A percentile compares a stretch with the other conserved stretches of the same genome.
phyloP scores from a whole-genome alignment of 2,329 filamentous ascomycete species.

The Nemania abortiva region DNA sequence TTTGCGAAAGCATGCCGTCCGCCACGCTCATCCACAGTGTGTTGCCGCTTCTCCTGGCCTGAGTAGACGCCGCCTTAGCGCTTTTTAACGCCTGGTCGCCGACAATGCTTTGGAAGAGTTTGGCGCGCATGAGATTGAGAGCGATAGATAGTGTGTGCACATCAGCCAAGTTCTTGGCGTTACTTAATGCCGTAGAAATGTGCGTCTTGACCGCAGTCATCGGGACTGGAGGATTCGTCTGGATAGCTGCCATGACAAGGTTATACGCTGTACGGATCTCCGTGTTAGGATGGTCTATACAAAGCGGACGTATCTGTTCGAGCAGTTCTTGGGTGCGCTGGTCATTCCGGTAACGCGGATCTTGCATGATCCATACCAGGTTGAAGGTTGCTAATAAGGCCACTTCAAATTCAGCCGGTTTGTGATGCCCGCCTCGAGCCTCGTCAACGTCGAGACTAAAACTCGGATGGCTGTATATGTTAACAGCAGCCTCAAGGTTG shows the following conservation, averaged over 20 bases:
- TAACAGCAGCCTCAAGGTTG: slow-evolving; percentile 74
- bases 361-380: slow-evolving; percentile 78
- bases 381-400: slow-evolving; percentile 76
- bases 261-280: slow-evolving; percentile 84
- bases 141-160: slow-evolving; percentile 85
- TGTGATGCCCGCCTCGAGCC: slow-evolving; percentile 54
- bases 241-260: slow-evolving; percentile 77
- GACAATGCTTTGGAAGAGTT: slow-evolving; percentile 84
- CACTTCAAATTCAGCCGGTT: slow-evolving; percentile 71
- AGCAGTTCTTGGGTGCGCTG: slow-evolving; percentile 71
- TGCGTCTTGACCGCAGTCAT: slow-evolving; percentile 83
- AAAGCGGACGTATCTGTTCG: slow-evolving; percentile 74
- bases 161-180: slow-evolving; percentile 77
- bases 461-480: slow-evolving; percentile 71
- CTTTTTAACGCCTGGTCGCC: slow-evolving; percentile 85
- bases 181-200: slow-evolving; percentile 78
- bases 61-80: slow-evolving; percentile 74
- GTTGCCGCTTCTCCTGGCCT: slow-evolving; percentile 77
- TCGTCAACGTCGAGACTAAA: slow-evolving; percentile 66
- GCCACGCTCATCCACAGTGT: slow-evolving; percentile 84
- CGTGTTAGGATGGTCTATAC: slow-evolving; percentile 75
- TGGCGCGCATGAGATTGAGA: slow-evolving; percentile 85
- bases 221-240: slow-evolving; percentile 70
- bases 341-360: slow-evolving; percentile 68
- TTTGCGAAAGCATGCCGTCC: slow-evolving; percentile 81